A percentile compares a stretch with the other conserved stretches of the same genome.
phyloP scores from a whole-genome alignment of 176 grass and related monocot species.

The Otatea glauca region DNA sequence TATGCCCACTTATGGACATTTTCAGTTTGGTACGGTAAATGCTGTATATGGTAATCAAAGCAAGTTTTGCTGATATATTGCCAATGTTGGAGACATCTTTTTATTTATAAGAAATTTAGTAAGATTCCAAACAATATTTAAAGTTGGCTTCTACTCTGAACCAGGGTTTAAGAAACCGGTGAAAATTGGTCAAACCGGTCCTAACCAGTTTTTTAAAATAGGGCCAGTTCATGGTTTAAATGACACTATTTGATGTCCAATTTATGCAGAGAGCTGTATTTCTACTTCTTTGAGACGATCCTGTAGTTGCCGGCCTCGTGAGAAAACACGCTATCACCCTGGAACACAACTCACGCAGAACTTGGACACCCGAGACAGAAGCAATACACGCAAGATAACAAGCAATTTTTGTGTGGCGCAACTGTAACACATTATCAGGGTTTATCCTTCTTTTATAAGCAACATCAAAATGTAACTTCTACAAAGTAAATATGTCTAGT shows the following conservation, averaged over 20 bases:
- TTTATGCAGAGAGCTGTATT: neutral
- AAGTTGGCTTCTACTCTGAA: constrained; percentile 28
- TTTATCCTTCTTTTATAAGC: too few species aligned
- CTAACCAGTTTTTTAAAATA: neutral
- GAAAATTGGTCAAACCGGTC: neutral
- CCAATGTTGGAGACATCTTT: neutral
- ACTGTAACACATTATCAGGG: too few species aligned
- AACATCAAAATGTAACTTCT: too few species aligned
- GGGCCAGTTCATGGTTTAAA: neutral
- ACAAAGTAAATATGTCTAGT: too few species aligned
- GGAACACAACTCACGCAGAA: too few species aligned
- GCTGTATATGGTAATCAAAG: neutral
- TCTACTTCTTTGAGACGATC: neutral
- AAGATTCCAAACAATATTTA: constrained; percentile 25
- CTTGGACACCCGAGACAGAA: too few species aligned
- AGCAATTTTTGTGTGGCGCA: too few species aligned
- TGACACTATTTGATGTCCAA: neutral
- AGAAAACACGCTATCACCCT: too few species aligned
- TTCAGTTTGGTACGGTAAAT: neutral
- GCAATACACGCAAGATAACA: too few species aligned
- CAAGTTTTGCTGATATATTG: neutral
- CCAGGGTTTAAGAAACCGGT: neutral
- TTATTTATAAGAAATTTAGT: constrained; percentile 20
- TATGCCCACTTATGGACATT: neutral
- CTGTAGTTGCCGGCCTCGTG: too few species aligned